Percentiles rank a stretch among this genome's conserved stretches.
Conservation (phyloP, 176 grass and related monocot genomes). For the Cocos nucifera region DNA sequence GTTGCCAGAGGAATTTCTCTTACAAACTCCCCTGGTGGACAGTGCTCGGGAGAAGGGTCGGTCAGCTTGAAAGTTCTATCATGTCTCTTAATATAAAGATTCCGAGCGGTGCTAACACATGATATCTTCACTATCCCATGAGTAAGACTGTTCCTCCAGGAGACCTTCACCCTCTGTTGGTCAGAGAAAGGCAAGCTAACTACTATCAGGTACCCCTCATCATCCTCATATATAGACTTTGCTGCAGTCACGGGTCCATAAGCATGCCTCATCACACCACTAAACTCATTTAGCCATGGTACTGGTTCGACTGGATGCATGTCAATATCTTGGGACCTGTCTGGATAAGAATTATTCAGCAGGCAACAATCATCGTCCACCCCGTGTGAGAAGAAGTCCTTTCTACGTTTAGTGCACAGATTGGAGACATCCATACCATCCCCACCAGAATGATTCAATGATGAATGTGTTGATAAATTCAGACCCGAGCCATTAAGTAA, state of each 20-base stretch:
- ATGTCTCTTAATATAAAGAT: slow-evolving; percentile 69
- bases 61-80: slow-evolving; percentile 76
- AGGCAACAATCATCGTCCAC: slow-evolving; percentile 67
- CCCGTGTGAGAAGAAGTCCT: slow-evolving; percentile 47
- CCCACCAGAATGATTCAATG: slow-evolving; percentile 30
- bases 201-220: slow-evolving; percentile 80
- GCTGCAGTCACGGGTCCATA: slow-evolving; percentile 75
- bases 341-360: slow-evolving; percentile 44
- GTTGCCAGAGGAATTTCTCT: slow-evolving; percentile 72
- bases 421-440: slow-evolving; percentile 41
- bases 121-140: slow-evolving; percentile 79
- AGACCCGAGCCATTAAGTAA: slow-evolving; percentile 54
- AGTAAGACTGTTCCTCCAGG: slow-evolving; percentile 83
- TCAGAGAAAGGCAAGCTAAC: slow-evolving; percentile 79
- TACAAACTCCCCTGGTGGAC: slow-evolving; percentile 85
- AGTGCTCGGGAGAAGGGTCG: slow-evolving; percentile 80
- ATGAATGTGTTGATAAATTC: slow-evolving; percentile 62
- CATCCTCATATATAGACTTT: slow-evolving; percentile 91
- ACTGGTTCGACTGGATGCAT: slow-evolving; percentile 36
- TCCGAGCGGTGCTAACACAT: slow-evolving; percentile 47
- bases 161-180: slow-evolving; percentile 80
- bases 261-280: slow-evolving; percentile 74
- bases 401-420: slow-evolving; percentile 51
- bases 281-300: slow-evolving; percentile 71
- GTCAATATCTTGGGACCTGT: slow-evolving; percentile 54